These are phyloP conservation scores for Thalia dealbata DNA, from an alignment of 176 grass and related monocot species.

Conservation along the genomic window DNA sequence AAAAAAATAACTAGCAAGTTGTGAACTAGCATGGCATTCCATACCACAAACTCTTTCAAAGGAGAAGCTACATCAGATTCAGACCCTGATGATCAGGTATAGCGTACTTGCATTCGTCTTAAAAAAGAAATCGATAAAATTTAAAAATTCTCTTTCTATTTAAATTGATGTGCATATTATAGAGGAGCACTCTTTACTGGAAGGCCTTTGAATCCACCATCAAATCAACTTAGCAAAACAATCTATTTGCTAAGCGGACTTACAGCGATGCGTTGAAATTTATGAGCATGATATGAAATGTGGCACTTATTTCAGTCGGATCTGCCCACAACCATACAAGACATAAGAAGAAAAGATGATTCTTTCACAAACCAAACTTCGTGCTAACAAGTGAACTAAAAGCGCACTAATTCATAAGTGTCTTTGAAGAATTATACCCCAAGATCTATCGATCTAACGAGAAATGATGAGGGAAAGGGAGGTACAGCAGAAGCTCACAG, in stretches of 20 bases:
- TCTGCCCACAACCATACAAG: background rate
- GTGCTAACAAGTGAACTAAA: background rate
- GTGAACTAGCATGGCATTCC: background rate
- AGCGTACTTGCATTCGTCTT: background rate
- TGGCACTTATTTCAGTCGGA: background rate
- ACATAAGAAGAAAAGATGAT: background rate
- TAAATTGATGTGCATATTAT: background rate
- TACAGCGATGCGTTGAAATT: too few relatives aligned
- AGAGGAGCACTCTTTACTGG: background rate
- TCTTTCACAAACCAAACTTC: background rate
- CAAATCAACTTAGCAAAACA: too few relatives aligned
- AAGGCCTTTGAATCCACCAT: background rate
- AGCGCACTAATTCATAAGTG: background rate
- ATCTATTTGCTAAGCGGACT: too few relatives aligned
- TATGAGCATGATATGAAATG: too few relatives aligned
- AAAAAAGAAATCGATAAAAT: background rate
- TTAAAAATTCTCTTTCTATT: background rate
- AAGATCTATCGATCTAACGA: background rate
- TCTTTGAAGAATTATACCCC: background rate
- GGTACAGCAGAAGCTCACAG: conserved; percentile 20
- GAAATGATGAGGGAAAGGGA: background rate
- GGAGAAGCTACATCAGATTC: background rate
- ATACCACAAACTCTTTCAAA: background rate
- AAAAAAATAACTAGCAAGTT: background rate
- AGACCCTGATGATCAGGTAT: background rate